Conservation (phyloP, 805 yeast species). For the Barnettozyma wickerhamii region DNA sequence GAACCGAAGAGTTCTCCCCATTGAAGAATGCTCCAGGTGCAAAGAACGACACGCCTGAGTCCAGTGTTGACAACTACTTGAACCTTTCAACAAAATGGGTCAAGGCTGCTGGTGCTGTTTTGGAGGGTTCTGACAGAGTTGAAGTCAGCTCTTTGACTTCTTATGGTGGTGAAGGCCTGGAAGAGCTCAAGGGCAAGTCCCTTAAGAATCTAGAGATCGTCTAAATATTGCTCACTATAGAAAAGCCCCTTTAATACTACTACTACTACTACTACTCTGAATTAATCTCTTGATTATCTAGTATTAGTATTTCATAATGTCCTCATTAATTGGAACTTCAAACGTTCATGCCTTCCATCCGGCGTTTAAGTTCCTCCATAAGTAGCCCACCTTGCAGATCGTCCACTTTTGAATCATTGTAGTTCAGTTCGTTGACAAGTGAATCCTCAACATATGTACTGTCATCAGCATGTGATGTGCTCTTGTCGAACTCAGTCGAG, state of each 20-base stretch:
- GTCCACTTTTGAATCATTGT: slow-evolving; percentile 12
- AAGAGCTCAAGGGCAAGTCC: slow-evolving; percentile 44
- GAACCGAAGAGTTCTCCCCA: slow-evolving; percentile 87
- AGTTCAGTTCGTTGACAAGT: slow-evolving; percentile 5
- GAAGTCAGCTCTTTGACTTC: slow-evolving; percentile 78
- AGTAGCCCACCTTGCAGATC: slow-evolving; percentile 9
- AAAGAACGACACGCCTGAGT: slow-evolving; percentile 77
- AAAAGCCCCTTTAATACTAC: not conserved
- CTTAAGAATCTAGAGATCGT: slow-evolving; percentile 28
- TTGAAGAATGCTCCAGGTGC: slow-evolving; percentile 87
- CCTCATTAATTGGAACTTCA: no score
- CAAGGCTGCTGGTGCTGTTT: slow-evolving; percentile 58
- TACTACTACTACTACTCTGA: not conserved
- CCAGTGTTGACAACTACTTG: slow-evolving; percentile 66
- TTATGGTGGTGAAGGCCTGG: slow-evolving; percentile 72
- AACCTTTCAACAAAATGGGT: slow-evolving; percentile 74
- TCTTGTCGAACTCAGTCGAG: slow-evolving; percentile 2
- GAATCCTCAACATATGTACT: not conserved
- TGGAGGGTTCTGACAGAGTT: slow-evolving; percentile 45
- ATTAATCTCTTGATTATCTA: no score
- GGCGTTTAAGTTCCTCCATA: slow-evolving; percentile 17
- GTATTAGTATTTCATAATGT: no score
- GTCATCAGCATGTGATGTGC: not conserved
- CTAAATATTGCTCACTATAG: slow-evolving; percentile 14
- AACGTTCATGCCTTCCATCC: slow-evolving; percentile 4